phyloP scores from a whole-genome alignment of 1,284 basidiomycete species.

The Fomitopsis pinicola region DNA sequence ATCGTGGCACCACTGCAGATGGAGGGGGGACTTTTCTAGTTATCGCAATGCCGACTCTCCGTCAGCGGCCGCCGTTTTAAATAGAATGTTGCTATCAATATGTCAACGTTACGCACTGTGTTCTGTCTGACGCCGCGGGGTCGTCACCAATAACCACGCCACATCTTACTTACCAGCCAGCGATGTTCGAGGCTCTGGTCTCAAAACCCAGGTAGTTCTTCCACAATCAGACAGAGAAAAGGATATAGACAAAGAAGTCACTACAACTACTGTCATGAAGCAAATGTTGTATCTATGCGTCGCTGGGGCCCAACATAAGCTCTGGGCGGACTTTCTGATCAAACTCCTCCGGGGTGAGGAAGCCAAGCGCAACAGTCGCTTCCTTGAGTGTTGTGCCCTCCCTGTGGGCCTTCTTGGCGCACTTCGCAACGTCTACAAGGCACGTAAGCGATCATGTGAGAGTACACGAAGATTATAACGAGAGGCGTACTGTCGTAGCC shows the following conservation, averaged over 20 bases:
- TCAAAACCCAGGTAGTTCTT: background rate
- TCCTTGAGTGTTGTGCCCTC: conserved; percentile 96
- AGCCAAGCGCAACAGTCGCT: conserved; percentile 85
- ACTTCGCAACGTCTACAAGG: conserved; percentile 86
- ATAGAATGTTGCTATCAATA: background rate
- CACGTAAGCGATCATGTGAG: conserved; percentile 2
- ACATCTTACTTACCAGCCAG: conserved; percentile 1
- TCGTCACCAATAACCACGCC: background rate
- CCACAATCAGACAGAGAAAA: background rate
- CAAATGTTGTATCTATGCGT: conserved; percentile 31
- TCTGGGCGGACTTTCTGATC: conserved; percentile 95
- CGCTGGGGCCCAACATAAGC: conserved; percentile 76
- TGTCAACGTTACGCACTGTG: background rate
- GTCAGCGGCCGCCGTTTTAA: background rate
- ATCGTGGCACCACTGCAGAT: too few species aligned
- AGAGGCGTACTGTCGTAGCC: conserved; percentile 86
- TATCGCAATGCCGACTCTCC: background rate
- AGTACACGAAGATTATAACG: background rate
- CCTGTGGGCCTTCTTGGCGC: conserved; percentile 99
- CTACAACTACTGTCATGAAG: background rate
- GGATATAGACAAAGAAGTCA: background rate
- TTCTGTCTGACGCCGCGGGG: background rate
- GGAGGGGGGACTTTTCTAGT: too few species aligned
- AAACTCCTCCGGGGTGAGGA: conserved; percentile 90
- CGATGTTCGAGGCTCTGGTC: background rate